Percentiles rank a stretch among this genome's conserved stretches.
phyloP scores from a whole-genome alignment of 495 filamentous ascomycete genomes.

The Daldinia childiae region DNA sequence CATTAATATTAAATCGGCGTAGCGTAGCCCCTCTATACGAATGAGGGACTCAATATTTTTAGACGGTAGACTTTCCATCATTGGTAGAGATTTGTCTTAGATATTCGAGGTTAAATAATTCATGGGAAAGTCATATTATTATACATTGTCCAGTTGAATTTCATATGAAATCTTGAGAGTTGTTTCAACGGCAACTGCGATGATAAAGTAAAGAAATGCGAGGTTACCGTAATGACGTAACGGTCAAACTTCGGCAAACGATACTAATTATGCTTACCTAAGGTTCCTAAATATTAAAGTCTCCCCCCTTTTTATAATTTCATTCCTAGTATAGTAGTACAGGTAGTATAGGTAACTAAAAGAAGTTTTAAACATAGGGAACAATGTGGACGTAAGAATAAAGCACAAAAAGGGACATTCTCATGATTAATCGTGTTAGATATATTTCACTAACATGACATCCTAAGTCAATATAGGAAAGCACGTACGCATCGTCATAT shows the following conservation, averaged over 20 bases:
- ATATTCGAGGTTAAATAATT: background rate
- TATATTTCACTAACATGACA: background rate
- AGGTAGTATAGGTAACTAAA: no score
- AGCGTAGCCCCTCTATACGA: background rate
- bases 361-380: no score
- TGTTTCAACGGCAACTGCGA: background rate
- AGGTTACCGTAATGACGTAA: conserved; percentile 2
- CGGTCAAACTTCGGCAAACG: conserved; percentile 22
- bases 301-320: conserved; percentile 13
- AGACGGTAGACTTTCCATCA: background rate
- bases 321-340: background rate
- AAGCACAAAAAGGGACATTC: background rate
- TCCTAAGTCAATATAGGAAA: background rate
- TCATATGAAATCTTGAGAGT: background rate
- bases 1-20: background rate
- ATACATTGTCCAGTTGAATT: background rate
- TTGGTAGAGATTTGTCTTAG: background rate
- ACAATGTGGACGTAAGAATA: background rate
- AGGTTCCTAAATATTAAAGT: conserved; percentile 3
- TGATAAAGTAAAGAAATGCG: background rate
- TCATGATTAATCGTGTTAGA: background rate
- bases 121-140: background rate
- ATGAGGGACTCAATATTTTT: background rate
- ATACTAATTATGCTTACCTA: conserved; percentile 5
- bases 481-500: background rate